Evolutionary conservation across 2,329 filamentous ascomycete genomes (phyloP).

Genomic region (Curvularia sp.): DNA sequence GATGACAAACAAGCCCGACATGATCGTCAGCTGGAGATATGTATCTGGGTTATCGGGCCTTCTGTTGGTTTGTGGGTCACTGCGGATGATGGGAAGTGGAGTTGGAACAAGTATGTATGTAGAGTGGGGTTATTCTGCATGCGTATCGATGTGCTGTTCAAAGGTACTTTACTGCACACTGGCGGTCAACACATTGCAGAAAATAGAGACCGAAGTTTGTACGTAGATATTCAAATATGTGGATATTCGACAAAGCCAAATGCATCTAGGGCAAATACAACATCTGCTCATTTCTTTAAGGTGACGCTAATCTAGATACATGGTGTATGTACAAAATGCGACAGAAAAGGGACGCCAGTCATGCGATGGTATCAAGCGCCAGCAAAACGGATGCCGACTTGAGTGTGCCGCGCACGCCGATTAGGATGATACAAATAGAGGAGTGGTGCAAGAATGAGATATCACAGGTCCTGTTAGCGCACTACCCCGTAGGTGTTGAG

Average conservation of each 20-base stretch:
- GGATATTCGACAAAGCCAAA: background rate
- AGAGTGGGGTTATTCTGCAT: background rate
- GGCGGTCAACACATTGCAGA: background rate
- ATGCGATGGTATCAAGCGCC: constrained; percentile 17
- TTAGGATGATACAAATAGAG: constrained; percentile 10
- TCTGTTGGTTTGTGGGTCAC: background rate
- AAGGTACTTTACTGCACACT: background rate
- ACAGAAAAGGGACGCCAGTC: constrained; percentile 12
- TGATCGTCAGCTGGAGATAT: background rate
- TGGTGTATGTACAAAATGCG: constrained; percentile 12
- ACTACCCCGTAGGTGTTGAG: background rate
- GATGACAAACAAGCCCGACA: background rate
- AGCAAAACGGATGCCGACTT: constrained; percentile 16
- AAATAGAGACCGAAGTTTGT: background rate
- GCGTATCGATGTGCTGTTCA: background rate
- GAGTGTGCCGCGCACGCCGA: constrained; percentile 11
- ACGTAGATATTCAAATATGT: background rate
- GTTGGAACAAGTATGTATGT: background rate
- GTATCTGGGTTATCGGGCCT: background rate
- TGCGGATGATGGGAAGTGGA: background rate
- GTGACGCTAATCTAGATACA: constrained; percentile 1
- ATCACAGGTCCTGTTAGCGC: constrained; percentile 2
- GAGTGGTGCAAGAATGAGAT: constrained; percentile 2
- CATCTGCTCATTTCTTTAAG: constrained; percentile 1
- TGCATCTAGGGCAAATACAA: background rate